Base-by-base conservation (phyloP, 2,329 filamentous ascomycete species). In the Cercospora beticola region DNA sequence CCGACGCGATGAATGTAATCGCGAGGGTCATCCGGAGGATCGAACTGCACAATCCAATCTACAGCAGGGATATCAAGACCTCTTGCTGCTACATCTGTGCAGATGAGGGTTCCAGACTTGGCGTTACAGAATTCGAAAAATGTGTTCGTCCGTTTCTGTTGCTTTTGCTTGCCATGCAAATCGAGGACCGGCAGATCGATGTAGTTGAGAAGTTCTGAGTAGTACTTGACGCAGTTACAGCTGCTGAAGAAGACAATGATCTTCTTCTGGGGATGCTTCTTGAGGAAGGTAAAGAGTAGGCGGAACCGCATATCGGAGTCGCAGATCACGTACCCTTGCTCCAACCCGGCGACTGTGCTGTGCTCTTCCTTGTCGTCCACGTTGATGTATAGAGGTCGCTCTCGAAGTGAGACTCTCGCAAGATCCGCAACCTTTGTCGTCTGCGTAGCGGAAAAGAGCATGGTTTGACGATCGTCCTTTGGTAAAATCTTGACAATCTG, bases 381-480 rank as follows among this genome's bases (percentile, higher is more conserved):
- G 78, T 98, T 97, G 85, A 99, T 95, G 82, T 97, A 98, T 12
- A 99, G 84, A 1, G 95, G 95, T 2, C 94, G 94, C 0, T 93
- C 90, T 40, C 93, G 89, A 59, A 99, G 86, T 4, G 95, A 99
- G 78, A 99, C 97, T 71, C 95, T 87, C 0, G 95, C 95, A 65
- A 99, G 86, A 81, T 99, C 95, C 82, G 98, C 94, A 74, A 99
- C 95, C 83, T 99, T 98, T 66, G 94, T 98, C 3, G 95, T 99
- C 81, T 98, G 95, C 4, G 95, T 99, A 14, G 95, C 95, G 14
- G 93, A 97, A 85, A 99, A 99, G n/a, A 99, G 87, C 90, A 97
- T 95, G 0, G 94, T 97, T 81, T 98, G 94, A 69, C 95, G 86
- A 73, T 94, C 89, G 67, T 96, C 90, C 74, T 90, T 91, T 58